Evolutionary conservation across 192 early-diverging fungal species (phyloP).

Genomic region (Diversispora eburnea): DNA sequence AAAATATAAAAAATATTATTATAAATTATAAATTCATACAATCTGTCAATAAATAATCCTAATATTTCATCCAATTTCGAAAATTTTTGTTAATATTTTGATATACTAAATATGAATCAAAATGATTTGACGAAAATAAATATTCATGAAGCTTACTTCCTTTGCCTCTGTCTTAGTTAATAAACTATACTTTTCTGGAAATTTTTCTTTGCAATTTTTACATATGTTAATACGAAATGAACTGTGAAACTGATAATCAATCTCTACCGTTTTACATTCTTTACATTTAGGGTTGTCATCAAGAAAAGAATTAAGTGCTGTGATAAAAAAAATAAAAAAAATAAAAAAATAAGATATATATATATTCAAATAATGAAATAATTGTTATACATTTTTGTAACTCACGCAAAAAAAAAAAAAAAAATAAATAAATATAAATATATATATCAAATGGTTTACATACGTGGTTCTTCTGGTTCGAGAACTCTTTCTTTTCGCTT

Average conservation of each 20-base stretch:
- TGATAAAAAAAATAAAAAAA: constrained; percentile 20
- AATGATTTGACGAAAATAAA: not conserved
- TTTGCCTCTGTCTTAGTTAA: constrained; percentile 95
- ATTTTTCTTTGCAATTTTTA: constrained; percentile 62
- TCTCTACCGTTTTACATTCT: constrained; percentile 80
- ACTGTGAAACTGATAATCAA: constrained; percentile 70
- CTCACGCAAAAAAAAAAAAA: too few relatives aligned
- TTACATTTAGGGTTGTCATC: constrained; percentile 66
- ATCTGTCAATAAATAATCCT: constrained; percentile 94
- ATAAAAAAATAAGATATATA: constrained; percentile 18
- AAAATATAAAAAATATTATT: not conserved
- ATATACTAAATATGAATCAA: not conserved
- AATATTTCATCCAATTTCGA: not conserved
- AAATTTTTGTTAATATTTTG: not conserved
- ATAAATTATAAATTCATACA: constrained; percentile 42
- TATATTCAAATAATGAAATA: not conserved
- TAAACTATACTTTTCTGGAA: constrained; percentile 86
- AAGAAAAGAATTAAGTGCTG: constrained; percentile 49
- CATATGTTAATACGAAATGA: constrained; percentile 80
- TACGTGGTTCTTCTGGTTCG: constrained; percentile 48
- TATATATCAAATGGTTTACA: constrained; percentile 18
- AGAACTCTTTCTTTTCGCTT: constrained; percentile 38
- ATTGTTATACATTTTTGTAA: too few relatives aligned
- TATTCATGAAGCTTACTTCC: constrained; percentile 44
- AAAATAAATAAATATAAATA: too few relatives aligned